Conservation (phyloP, 768 basidiomycete genomes). For the Termitomyces sp. region DNA sequence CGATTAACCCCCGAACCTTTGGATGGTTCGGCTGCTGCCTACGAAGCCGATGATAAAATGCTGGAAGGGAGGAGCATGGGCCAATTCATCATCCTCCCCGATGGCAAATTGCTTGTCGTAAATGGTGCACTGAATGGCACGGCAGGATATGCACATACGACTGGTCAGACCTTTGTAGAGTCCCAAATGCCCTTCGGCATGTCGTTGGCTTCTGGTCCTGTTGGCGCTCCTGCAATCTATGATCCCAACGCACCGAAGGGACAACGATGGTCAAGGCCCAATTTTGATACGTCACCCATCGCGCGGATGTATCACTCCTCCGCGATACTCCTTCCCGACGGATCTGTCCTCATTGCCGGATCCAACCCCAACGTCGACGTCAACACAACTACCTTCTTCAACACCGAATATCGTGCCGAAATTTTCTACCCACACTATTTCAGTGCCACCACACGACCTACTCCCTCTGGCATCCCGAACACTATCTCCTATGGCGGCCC, state of each 20-base stretch:
- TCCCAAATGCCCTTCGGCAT: conserved; percentile 62
- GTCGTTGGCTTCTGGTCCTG: conserved; percentile 76
- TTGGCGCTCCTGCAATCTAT: conserved; percentile 78
- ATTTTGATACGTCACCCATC: conserved; percentile 56
- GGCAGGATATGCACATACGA: conserved; percentile 72
- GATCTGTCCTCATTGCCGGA: conserved; percentile 82
- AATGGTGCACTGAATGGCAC: conserved; percentile 87
- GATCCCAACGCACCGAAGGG: conserved; percentile 71
- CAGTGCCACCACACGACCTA: conserved; percentile 60
- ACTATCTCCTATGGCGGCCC: conserved; percentile 80
- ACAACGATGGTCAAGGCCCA: conserved; percentile 65
- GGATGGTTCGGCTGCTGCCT: conserved; percentile 55
- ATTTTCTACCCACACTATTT: conserved; percentile 93
- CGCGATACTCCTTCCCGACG: conserved; percentile 85
- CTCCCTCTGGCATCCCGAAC: conserved; percentile 62
- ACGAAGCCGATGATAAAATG: conserved; percentile 73
- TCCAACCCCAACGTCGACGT: conserved; percentile 92
- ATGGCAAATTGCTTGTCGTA: conserved; percentile 71
- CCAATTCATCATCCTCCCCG: conserved; percentile 80
- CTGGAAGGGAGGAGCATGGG: conserved; percentile 82
- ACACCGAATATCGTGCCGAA: conserved; percentile 79
- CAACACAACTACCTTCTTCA: conserved; percentile 53
- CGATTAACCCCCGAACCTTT: conserved; percentile 82
- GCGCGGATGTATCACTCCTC: conserved; percentile 89
- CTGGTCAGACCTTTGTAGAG: conserved; percentile 38